Percentiles rank a stretch among this genome's conserved stretches.
Evolutionary conservation across 768 basidiomycete species (phyloP).

Genomic region (Sutorius australiensis): DNA sequence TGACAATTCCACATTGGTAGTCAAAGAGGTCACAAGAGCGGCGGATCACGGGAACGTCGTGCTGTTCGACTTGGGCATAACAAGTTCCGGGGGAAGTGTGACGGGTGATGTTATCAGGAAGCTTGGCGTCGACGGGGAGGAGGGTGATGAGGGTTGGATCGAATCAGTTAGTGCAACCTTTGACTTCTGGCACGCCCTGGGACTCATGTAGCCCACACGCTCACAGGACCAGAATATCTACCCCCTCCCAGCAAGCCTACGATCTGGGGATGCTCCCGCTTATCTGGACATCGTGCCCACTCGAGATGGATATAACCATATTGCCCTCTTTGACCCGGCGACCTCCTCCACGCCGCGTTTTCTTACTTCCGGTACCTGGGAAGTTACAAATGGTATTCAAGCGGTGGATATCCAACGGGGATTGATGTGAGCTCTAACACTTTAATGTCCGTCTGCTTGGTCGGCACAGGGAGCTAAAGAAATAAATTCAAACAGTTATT

Average conservation of each 20-base stretch:
- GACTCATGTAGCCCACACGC: constrained; percentile 13
- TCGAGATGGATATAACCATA: constrained; percentile 80
- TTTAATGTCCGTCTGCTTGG: constrained; percentile 31
- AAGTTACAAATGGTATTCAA: constrained; percentile 72
- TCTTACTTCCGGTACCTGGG: constrained; percentile 87
- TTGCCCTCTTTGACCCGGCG: constrained; percentile 86
- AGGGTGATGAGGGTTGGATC: constrained; percentile 94
- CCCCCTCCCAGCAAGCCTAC: constrained; percentile 47
- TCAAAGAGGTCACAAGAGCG: constrained; percentile 86
- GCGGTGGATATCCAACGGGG: constrained; percentile 66
- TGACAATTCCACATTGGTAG: constrained; percentile 61
- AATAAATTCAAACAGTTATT: constrained; percentile 59
- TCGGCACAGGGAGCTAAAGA: constrained; percentile 21
- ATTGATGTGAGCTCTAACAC: constrained; percentile 56
- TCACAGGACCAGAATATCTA: constrained; percentile 60
- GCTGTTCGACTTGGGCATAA: constrained; percentile 55
- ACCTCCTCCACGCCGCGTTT: constrained; percentile 67
- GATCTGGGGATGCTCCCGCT: constrained; percentile 46
- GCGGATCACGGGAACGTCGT: constrained; percentile 79
- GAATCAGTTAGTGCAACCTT: constrained; percentile 56
- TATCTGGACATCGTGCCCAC: constrained; percentile 92
- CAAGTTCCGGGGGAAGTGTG: constrained; percentile 26
- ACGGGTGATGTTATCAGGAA: constrained; percentile 63
- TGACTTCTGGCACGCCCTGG: constrained; percentile 1
- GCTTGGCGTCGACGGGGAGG: constrained; percentile 78